These are phyloP conservation scores for Fusarium foetens DNA, from an alignment of 2,329 filamentous ascomycete species.

Conservation along the genomic window DNA sequence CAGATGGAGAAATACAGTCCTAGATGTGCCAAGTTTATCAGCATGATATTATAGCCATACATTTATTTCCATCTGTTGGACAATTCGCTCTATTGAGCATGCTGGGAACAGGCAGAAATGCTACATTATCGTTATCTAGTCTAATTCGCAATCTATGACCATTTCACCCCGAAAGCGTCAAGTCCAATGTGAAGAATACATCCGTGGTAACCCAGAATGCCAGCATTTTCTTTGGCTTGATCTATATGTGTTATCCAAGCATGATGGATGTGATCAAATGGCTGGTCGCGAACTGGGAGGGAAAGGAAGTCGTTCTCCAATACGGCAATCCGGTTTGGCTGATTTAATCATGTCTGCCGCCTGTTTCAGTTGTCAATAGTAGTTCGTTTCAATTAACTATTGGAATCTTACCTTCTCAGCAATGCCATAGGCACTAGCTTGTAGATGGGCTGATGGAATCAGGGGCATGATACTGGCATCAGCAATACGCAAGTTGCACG, in stretches of 20 bases:
- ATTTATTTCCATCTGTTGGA: no score
- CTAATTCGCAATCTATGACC: neutral
- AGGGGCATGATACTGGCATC: constrained; percentile 44
- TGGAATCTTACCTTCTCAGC: constrained; percentile 37
- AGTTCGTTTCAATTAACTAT: fast-evolving
- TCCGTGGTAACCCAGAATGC: neutral
- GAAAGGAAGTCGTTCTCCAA: neutral
- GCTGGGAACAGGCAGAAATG: neutral
- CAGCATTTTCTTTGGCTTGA: neutral
- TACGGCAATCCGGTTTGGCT: neutral
- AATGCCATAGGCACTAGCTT: constrained; percentile 48
- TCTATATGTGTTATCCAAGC: neutral
- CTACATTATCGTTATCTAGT: neutral
- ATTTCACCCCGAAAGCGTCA: neutral
- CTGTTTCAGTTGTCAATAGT: neutral
- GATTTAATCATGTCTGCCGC: constrained; percentile 24
- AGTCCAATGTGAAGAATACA: no score
- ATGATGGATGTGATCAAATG: neutral
- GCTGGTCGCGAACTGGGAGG: neutral
- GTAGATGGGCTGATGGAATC: constrained; percentile 42
- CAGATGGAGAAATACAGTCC: no score
- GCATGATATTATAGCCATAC: neutral
- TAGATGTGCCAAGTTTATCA: neutral
- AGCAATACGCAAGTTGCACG: constrained; percentile 39
- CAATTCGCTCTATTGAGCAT: neutral